Evolutionary conservation across 108 stramenopile species (phyloP).

Genomic region (Nitzschia putrida): DNA sequence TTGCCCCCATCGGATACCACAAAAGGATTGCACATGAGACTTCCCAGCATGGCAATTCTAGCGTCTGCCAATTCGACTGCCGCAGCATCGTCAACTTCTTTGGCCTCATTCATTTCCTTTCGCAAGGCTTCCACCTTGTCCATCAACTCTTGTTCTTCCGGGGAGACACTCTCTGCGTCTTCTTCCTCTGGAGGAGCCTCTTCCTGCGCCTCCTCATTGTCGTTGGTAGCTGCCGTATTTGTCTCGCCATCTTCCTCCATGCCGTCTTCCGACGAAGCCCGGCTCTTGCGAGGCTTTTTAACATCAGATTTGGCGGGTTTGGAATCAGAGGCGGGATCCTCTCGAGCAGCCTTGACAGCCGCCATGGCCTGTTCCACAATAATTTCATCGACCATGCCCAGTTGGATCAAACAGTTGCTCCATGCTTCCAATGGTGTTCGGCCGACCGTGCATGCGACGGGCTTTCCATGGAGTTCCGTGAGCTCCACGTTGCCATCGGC

Average conservation of each 20-base stretch:
- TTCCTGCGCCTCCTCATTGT: slow-evolving; percentile 19
- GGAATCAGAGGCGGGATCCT: slow-evolving; percentile 40
- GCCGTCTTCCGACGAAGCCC: slow-evolving; percentile 23
- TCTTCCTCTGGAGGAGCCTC: slow-evolving; percentile 13
- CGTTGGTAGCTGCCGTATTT: slow-evolving; percentile 9
- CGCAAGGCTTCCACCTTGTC: slow-evolving; percentile 44
- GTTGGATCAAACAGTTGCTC: slow-evolving; percentile 64
- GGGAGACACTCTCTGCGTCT: slow-evolving; percentile 44
- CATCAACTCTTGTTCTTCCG: slow-evolving; percentile 52
- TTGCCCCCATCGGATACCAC: slow-evolving; percentile 34
- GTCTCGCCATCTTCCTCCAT: not conserved
- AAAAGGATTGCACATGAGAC: slow-evolving; percentile 75
- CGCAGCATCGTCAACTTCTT: slow-evolving; percentile 47
- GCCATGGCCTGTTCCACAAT: slow-evolving; percentile 60
- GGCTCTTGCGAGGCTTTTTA: slow-evolving; percentile 31
- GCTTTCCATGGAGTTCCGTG: slow-evolving; percentile 64
- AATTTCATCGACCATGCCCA: slow-evolving; percentile 81
- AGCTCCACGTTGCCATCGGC: slow-evolving; percentile 46
- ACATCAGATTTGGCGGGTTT: slow-evolving; percentile 24
- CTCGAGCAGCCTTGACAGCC: slow-evolving; percentile 37
- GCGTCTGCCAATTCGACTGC: slow-evolving; percentile 56
- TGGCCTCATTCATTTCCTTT: slow-evolving; percentile 35
- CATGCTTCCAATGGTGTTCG: slow-evolving; percentile 75
- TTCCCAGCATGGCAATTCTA: slow-evolving; percentile 58
- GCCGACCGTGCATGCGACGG: slow-evolving; percentile 61